phyloP scores from a whole-genome alignment of 768 basidiomycete genomes.

The Serendipita indica region DNA sequence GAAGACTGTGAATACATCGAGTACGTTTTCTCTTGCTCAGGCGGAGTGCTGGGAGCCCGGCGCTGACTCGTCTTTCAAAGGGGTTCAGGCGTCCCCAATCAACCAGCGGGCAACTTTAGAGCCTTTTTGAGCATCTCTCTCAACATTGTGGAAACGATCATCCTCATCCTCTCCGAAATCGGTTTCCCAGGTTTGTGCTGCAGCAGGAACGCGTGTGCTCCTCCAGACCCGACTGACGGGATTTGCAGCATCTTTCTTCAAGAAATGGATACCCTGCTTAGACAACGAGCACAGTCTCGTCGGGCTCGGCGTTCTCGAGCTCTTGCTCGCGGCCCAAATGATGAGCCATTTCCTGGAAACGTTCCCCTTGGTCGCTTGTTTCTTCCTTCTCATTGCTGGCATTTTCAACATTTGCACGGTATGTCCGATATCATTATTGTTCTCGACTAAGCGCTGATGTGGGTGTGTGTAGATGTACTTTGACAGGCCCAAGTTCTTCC shows the following conservation, averaged over 20 bases:
- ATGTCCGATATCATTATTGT: background rate
- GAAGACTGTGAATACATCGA: constrained; percentile 6
- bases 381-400: constrained; percentile 8
- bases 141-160: background rate
- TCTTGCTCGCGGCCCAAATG: constrained; percentile 5
- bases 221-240: too few species aligned
- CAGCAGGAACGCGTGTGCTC: too few species aligned
- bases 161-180: background rate
- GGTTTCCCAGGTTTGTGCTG: too few species aligned
- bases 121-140: constrained; percentile 7
- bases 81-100: background rate
- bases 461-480: background rate
- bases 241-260: constrained; percentile 1
- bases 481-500: constrained; percentile 9
- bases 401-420: constrained; percentile 1
- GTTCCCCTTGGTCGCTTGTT: constrained; percentile 6
- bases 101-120: constrained; percentile 6
- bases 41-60: background rate
- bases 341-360: constrained; percentile 5
- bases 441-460: background rate
- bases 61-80: background rate
- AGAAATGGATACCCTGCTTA: constrained; percentile 3
- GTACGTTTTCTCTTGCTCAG: background rate
- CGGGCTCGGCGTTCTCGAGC: background rate
- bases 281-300: background rate